A percentile compares a stretch with the other conserved stretches of the same genome.
These are phyloP conservation scores for Quercus berberidifolia DNA, from an alignment of 306 rosid species.

Conservation along the genomic window DNA sequence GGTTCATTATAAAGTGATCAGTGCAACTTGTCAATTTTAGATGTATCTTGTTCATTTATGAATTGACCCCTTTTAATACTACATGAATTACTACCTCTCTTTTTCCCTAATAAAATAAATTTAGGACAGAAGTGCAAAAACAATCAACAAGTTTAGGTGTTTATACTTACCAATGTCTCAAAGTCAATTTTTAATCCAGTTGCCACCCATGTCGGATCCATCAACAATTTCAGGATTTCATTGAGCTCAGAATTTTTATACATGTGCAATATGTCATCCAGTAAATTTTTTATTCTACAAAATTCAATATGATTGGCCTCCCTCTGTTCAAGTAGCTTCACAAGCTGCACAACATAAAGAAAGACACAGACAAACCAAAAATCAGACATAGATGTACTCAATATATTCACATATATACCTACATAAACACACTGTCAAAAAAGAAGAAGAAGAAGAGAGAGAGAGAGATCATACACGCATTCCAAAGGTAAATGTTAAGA, in stretches of 20 bases:
- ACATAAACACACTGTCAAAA: background rate
- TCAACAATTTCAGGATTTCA: constrained; percentile 67
- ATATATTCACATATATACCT: background rate
- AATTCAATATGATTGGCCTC: constrained; percentile 94
- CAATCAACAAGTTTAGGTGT: background rate
- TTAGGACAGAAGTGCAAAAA: background rate
- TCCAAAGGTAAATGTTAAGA: no score
- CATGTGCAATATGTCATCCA: constrained; percentile 83
- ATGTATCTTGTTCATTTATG: background rate
- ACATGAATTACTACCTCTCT: background rate
- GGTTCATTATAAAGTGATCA: background rate
- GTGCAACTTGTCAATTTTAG: background rate
- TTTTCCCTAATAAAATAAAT: background rate
- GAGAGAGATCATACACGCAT: background rate
- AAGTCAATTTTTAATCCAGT: constrained; percentile 86
- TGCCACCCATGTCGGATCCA: constrained; percentile 83
- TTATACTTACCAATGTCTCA: constrained; percentile 63
- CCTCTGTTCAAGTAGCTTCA: constrained; percentile 86
- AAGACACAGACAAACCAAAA: constrained; percentile 20
- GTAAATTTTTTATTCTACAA: constrained; percentile 83
- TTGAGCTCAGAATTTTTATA: constrained; percentile 53
- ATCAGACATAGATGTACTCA: background rate
- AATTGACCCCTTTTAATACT: background rate
- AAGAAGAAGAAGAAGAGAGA: background rate
- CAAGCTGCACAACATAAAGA: constrained; percentile 62